Conservation (phyloP, 768 basidiomycete genomes). For the Boletus barrowsii region DNA sequence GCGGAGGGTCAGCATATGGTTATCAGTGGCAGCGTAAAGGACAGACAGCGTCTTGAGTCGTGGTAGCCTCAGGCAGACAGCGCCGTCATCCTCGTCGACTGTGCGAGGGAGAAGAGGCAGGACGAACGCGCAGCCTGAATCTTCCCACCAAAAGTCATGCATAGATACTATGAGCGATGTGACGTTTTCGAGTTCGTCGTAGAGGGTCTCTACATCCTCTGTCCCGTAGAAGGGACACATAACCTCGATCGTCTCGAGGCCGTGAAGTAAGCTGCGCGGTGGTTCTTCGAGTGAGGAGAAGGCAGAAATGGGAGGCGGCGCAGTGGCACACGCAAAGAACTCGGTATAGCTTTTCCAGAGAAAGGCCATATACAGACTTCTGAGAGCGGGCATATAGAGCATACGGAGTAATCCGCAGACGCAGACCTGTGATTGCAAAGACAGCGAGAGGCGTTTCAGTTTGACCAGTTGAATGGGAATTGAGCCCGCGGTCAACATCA, state of each 20-base stretch:
- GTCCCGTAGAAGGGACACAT: constrained; percentile 42
- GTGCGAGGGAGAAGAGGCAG: constrained; percentile 2
- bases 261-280: constrained; percentile 35
- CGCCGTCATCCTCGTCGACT: neutral
- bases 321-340: constrained; percentile 40
- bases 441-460: too few relatives aligned
- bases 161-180: constrained; percentile 39
- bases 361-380: too few relatives aligned
- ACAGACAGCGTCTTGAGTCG: constrained; percentile 46
- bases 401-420: too few relatives aligned
- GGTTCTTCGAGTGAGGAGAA: constrained; percentile 36
- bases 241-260: constrained; percentile 51
- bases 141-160: constrained; percentile 19
- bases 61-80: constrained; percentile 38
- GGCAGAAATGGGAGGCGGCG: constrained; percentile 14
- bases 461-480: too few relatives aligned
- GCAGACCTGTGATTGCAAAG: too few relatives aligned
- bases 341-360: constrained; percentile 37
- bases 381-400: too few relatives aligned
- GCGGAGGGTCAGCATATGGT: constrained; percentile 30
- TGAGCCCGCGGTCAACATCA: constrained; percentile 36
- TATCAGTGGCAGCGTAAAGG: constrained; percentile 38
- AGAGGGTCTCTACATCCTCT: constrained; percentile 35
- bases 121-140: constrained; percentile 18
- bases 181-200: constrained; percentile 45